These are phyloP conservation scores for Aspergillus novofumigatus DNA, from an alignment of 2,329 filamentous ascomycete species.

Conservation along the genomic window DNA sequence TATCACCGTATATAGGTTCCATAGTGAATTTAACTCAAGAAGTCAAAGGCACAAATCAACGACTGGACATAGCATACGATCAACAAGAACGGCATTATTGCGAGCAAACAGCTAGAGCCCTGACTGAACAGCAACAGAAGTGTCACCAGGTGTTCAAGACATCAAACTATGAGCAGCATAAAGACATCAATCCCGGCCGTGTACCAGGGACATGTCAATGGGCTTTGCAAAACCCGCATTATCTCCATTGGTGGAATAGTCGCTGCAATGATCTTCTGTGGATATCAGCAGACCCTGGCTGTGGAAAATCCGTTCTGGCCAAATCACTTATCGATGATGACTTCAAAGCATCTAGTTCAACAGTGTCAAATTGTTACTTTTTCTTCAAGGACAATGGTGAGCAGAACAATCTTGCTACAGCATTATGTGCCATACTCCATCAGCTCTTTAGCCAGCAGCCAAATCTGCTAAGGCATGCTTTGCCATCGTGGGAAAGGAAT, in stretches of 20 bases:
- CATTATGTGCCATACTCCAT: conserved; percentile 35
- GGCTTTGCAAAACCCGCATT: conserved; percentile 27
- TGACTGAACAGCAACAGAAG: conserved; percentile 11
- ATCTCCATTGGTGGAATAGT: conserved; percentile 22
- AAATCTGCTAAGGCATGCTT: conserved; percentile 20
- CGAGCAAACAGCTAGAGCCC: conserved; percentile 1
- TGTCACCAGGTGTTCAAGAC: conserved; percentile 26
- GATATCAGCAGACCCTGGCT: conserved; percentile 40
- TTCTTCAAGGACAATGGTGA: conserved; percentile 39
- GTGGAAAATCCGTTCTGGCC: conserved; percentile 39
- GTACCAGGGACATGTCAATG: conserved; percentile 32
- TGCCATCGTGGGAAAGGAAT: conserved; percentile 16
- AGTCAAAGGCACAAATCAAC: neutral
- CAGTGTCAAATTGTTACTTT: conserved; percentile 31
- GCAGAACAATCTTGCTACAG: conserved; percentile 25
- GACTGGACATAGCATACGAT: conserved; percentile 4
- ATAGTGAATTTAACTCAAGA: conserved; percentile 2
- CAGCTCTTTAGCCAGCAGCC: conserved; percentile 30
- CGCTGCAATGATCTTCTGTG: conserved; percentile 28
- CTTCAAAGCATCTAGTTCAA: conserved; percentile 10
- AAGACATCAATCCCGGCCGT: conserved; percentile 29
- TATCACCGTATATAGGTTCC: neutral
- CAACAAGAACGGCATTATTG: conserved; percentile 5
- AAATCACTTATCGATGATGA: conserved; percentile 32
- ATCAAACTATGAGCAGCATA: conserved; percentile 23